phyloP scores from a whole-genome alignment of 2,329 filamentous ascomycete species.

The Cladosporium colombiae region DNA sequence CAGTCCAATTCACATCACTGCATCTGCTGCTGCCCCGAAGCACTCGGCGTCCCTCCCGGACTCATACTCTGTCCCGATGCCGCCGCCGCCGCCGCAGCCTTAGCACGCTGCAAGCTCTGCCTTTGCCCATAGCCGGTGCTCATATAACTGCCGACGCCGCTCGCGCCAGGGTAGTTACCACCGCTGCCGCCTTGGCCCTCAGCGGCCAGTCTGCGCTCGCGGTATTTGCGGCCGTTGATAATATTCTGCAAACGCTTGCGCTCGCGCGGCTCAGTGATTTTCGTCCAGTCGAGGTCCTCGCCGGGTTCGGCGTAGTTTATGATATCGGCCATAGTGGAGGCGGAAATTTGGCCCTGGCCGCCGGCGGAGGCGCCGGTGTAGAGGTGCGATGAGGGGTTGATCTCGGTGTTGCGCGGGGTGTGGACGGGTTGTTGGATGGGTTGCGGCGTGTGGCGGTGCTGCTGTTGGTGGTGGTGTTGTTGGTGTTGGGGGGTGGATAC shows the following conservation, averaged over 20 bases:
- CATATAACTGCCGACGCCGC: slow-evolving; percentile 34
- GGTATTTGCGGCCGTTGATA: slow-evolving; percentile 43
- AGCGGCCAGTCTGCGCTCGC: slow-evolving; percentile 39
- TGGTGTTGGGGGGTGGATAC: slow-evolving; percentile 1
- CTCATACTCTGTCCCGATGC: background rate
- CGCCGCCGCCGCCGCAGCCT: slow-evolving; percentile 4
- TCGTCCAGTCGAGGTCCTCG: slow-evolving; percentile 43
- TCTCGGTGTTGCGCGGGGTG: slow-evolving; percentile 21
- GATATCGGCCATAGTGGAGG: slow-evolving; percentile 38
- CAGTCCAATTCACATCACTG: background rate
- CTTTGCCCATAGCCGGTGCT: slow-evolving; percentile 30
- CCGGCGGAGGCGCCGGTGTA: slow-evolving; percentile 36
- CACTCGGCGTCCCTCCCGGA: slow-evolving; percentile 3
- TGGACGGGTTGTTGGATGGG: slow-evolving; percentile 15
- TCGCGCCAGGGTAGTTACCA: slow-evolving; percentile 38
- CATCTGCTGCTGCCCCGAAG: background rate
- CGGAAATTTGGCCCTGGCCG: slow-evolving; percentile 37
- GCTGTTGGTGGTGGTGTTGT: slow-evolving; percentile 16
- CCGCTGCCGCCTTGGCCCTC: slow-evolving; percentile 38
- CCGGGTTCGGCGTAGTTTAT: slow-evolving; percentile 42
- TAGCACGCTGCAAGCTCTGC: slow-evolving; percentile 17
- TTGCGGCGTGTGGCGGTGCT: slow-evolving; percentile 14
- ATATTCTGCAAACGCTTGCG: slow-evolving; percentile 42
- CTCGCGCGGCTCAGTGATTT: slow-evolving; percentile 40
- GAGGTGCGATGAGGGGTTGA: slow-evolving; percentile 36